Evolutionary conservation across 768 basidiomycete species (phyloP).

Genomic region (Leccinum longicurvipes): DNA sequence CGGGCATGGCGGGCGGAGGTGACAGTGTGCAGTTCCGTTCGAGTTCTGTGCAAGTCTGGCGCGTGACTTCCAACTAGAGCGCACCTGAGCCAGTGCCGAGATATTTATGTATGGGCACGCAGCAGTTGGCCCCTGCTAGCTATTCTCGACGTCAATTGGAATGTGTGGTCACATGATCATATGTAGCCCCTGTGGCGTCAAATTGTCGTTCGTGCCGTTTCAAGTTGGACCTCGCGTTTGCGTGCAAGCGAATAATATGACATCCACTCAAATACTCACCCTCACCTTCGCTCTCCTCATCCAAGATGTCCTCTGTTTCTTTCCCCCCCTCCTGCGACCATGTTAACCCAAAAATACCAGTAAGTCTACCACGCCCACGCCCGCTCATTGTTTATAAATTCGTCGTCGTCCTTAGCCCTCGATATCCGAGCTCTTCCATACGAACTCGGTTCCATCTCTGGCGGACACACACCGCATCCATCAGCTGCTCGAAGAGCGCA

Average conservation of each 20-base stretch:
- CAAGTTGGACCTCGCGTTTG: not conserved
- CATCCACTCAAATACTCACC: no score
- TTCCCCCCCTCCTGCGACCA: not conserved
- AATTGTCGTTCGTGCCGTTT: slow-evolving; percentile 3
- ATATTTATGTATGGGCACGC: not conserved
- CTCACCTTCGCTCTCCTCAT: not conserved
- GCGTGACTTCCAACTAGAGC: no score
- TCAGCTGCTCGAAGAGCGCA: slow-evolving; percentile 17
- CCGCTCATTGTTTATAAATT: not conserved
- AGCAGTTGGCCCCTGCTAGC: slow-evolving; percentile 16
- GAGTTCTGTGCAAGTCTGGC: not conserved
- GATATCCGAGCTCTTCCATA: slow-evolving; percentile 27
- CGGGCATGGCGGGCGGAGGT: slow-evolving; percentile 10
- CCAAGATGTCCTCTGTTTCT: not conserved
- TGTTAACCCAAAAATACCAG: slow-evolving; percentile 23
- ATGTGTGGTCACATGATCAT: not conserved
- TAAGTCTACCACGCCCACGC: slow-evolving; percentile 8
- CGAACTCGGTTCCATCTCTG: slow-evolving; percentile 27
- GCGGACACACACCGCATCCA: slow-evolving; percentile 18
- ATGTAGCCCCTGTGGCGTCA: not conserved
- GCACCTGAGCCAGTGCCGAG: no score
- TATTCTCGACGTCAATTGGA: slow-evolving; percentile 16
- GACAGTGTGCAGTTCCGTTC: not conserved
- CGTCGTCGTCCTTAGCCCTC: slow-evolving; percentile 16
- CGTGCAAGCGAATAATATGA: not conserved